Evolutionary conservation across 1,284 basidiomycete species (phyloP), one percentile per base, ranked within the genome.

Genomic region (Meripilus lineatus): DNA sequence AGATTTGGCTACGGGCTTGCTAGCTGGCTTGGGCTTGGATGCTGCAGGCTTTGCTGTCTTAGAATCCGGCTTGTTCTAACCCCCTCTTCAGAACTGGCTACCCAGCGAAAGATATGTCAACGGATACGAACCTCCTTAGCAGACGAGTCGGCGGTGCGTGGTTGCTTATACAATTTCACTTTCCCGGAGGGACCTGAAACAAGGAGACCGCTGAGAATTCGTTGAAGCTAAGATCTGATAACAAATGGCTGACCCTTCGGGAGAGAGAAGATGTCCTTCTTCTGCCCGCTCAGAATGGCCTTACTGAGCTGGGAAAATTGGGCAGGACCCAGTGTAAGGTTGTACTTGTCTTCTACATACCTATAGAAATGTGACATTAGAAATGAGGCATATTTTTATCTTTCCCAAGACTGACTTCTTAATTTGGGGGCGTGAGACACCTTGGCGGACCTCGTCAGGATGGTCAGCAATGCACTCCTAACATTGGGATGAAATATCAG

Each of bases 401-500:
- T 20, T 14, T 40, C n/a, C 6, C 5, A 5, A n/a, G 10, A 56
- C 61, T 42, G 62, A 85, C 92, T 92, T 94, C 80, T 95, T 95
- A 71, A 96, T 91, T 60, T 86, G 82, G 48, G 86, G 89, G 45
- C 93, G 87, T 56, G 91, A 93, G 53, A 94, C 89, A 64, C 93
- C 93, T 50, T 66, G 63, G 52, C 92, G 88, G 49, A 86, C 80
- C 50, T 92, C 89, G 30, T 89, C 86, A 21, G 79, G 75, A 66
- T 85, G 72, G 43, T 72, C 76, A 50, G 74, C 66, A 66, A 95
- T 89, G 58, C 88, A 90, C 72, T 93, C 90, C 84, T 87, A 66
- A 51, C 42, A 55, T 46, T 45, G 49, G 40, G 45, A 42, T 37
- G 45, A 37, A 26, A 48, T 25, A 48, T 47, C 30, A 48, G 46